phyloP scores from a whole-genome alignment of 768 basidiomycete genomes.

The Mycena venus region DNA sequence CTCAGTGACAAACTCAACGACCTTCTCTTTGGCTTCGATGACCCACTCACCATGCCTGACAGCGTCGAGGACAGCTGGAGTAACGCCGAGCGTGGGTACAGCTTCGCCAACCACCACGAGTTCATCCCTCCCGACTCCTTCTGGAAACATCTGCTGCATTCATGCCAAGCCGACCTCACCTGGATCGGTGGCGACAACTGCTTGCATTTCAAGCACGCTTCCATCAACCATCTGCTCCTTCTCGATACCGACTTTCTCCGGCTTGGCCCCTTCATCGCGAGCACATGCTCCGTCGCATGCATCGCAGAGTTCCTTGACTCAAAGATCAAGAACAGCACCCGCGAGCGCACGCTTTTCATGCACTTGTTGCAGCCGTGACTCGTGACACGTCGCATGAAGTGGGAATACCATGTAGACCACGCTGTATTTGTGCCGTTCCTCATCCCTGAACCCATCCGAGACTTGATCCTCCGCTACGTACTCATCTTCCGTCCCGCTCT shows the following conservation, averaged over 20 bases:
- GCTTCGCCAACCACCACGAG: background rate
- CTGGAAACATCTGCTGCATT: background rate
- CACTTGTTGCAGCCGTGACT: background rate
- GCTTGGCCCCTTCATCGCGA: background rate
- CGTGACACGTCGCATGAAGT: background rate
- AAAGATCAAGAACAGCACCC: background rate
- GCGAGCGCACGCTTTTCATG: background rate
- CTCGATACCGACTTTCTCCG: background rate
- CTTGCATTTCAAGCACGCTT: background rate
- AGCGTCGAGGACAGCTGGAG: background rate
- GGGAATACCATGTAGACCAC: background rate
- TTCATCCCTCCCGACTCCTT: background rate
- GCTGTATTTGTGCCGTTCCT: background rate
- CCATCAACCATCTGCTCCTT: background rate
- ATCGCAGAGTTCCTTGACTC: background rate
- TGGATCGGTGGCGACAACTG: background rate
- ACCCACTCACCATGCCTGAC: background rate
- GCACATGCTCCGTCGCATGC: background rate
- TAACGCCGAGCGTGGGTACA: background rate
- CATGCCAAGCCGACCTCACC: background rate
- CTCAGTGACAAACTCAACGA: background rate
- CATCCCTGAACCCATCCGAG: background rate
- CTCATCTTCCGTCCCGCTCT: background rate
- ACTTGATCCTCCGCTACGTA: background rate
- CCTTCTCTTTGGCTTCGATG: background rate